These are phyloP conservation scores for Tothia fuscella DNA, from an alignment of 2,329 filamentous ascomycete genomes.

Conservation along the genomic window DNA sequence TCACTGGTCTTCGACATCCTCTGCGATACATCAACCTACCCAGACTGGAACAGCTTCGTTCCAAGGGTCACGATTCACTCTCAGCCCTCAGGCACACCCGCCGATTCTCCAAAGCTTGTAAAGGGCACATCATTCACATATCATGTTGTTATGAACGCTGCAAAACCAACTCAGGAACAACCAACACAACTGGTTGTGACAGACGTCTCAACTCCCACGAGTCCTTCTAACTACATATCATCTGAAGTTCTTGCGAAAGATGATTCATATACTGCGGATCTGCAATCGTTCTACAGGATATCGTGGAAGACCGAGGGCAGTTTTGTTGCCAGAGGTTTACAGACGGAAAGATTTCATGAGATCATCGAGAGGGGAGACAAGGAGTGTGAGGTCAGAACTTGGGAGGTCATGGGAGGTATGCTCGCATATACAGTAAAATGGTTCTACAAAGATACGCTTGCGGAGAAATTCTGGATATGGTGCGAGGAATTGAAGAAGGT, in stretches of 20 bases:
- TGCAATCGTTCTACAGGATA: constrained; percentile 15
- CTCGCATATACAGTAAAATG: constrained; percentile 19
- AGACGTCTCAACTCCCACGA: constrained; percentile 18
- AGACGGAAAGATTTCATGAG: constrained; percentile 19
- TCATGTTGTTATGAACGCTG: constrained; percentile 17
- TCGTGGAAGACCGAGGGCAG: constrained; percentile 18
- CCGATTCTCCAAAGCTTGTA: constrained; percentile 12
- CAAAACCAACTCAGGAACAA: constrained; percentile 15
- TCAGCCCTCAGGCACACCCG: constrained; percentile 7
- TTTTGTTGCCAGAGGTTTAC: constrained; percentile 15
- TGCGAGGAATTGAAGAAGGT: constrained; percentile 17
- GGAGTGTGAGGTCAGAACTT: constrained; percentile 19
- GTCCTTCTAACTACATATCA: constrained; percentile 15
- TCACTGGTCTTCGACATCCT: constrained; percentile 10
- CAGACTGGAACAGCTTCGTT: constrained; percentile 10
- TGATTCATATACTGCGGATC: constrained; percentile 14
- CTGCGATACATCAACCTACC: constrained; percentile 6
- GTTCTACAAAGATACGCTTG: constrained; percentile 17
- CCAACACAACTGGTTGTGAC: constrained; percentile 16
- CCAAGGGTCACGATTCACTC: constrained; percentile 11
- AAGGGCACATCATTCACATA: constrained; percentile 15
- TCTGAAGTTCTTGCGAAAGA: constrained; percentile 13
- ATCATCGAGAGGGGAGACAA: constrained; percentile 16
- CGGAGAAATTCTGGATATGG: constrained; percentile 19
- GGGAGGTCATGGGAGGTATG: constrained; percentile 18